These are phyloP conservation scores for Metschnikowia cerradonensis DNA, from an alignment of 805 yeast species.

Conservation along the genomic window DNA sequence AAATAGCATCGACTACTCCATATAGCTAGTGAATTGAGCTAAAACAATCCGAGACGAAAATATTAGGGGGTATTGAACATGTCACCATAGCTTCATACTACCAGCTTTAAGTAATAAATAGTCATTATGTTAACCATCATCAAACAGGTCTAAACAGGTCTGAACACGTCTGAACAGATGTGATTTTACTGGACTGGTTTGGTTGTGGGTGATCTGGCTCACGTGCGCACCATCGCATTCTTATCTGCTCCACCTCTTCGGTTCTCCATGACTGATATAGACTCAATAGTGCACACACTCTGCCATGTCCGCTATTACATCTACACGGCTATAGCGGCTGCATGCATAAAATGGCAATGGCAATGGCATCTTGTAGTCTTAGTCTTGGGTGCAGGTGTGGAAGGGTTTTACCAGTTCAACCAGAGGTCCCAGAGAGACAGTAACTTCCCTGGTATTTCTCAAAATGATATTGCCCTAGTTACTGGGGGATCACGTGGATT, in stretches of 20 bases:
- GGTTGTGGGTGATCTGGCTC: not conserved
- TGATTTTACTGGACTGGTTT: no score
- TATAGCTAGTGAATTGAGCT: no score
- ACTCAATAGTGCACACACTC: not conserved
- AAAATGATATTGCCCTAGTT: constrained; percentile 27
- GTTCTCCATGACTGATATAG: not conserved
- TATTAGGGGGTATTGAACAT: no score
- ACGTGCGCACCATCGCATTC: not conserved
- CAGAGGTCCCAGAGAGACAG: not conserved
- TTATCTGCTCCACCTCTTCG: not conserved
- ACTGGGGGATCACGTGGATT: constrained; percentile 53
- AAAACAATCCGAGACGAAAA: no score
- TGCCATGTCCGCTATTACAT: not conserved
- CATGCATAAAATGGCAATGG: not conserved
- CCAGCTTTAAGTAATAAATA: no score
- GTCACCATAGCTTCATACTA: no score
- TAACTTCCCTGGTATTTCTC: not conserved
- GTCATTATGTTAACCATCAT: no score
- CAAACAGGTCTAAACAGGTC: no score
- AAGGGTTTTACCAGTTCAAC: not conserved
- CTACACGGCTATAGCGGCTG: not conserved
- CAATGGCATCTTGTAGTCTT: not conserved
- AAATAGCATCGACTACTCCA: no score
- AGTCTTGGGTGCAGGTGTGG: not conserved
- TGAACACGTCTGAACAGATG: no score